These are phyloP conservation scores for Aspergillus intermedius DNA, from an alignment of 2,329 filamentous ascomycete genomes.

Conservation along the genomic window DNA sequence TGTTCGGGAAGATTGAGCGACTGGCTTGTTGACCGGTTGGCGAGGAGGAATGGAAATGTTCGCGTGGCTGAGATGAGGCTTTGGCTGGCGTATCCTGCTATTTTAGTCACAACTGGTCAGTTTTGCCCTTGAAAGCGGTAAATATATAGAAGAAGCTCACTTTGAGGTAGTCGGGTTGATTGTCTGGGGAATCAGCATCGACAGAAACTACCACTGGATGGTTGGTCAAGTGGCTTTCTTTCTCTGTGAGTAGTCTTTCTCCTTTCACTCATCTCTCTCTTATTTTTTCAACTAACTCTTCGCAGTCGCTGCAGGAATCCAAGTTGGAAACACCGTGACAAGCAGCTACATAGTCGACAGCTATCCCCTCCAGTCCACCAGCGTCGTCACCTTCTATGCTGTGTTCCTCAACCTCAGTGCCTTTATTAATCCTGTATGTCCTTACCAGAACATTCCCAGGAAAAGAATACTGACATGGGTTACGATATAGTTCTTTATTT, in stretches of 20 bases:
- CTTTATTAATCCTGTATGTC: slow-evolving; percentile 38
- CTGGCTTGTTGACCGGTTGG: slow-evolving; percentile 42
- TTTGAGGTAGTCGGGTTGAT: slow-evolving; percentile 39
- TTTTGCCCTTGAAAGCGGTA: not conserved
- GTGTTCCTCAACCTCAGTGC: slow-evolving; percentile 49
- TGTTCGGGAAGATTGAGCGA: slow-evolving; percentile 51
- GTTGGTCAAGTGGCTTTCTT: slow-evolving; percentile 52
- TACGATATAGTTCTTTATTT: slow-evolving; percentile 44
- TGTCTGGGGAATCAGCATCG: slow-evolving; percentile 51
- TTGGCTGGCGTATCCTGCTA: slow-evolving; percentile 51
- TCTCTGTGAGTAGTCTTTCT: slow-evolving; percentile 38
- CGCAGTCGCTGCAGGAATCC: slow-evolving; percentile 48
- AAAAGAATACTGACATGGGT: not conserved
- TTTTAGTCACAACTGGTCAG: slow-evolving; percentile 39
- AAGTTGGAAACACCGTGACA: slow-evolving; percentile 51
- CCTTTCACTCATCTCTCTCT: not conserved
- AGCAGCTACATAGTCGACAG: slow-evolving; percentile 51
- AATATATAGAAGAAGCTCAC: not conserved
- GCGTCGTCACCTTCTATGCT: slow-evolving; percentile 49
- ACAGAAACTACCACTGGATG: slow-evolving; percentile 50
- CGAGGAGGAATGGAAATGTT: slow-evolving; percentile 38
- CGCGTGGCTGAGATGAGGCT: slow-evolving; percentile 50
- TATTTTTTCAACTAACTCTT: not conserved
- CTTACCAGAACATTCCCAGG: not conserved
- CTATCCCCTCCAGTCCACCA: slow-evolving; percentile 51